Evolutionary conservation across 495 filamentous ascomycete species (phyloP).

Genomic region (Penicillium salamii): DNA sequence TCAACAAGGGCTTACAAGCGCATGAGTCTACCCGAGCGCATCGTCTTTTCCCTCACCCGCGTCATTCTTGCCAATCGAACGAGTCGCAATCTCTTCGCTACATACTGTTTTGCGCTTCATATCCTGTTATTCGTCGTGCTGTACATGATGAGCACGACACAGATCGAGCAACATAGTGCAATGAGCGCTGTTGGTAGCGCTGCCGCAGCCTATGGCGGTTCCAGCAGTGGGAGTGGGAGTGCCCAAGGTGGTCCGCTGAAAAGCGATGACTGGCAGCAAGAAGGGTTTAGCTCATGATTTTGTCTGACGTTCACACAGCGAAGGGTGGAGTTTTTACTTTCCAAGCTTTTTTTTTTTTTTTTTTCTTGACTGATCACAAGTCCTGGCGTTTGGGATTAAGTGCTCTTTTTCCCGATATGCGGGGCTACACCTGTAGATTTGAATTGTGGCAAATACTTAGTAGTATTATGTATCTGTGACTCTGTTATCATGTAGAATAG

Average conservation of each 20-base stretch:
- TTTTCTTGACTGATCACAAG: constrained; percentile 11
- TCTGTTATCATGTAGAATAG: neutral
- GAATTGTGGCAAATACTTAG: constrained; percentile 3
- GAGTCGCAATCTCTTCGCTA: constrained; percentile 92
- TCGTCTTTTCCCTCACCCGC: constrained; percentile 86
- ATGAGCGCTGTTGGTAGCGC: constrained; percentile 42
- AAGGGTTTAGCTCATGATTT: constrained; percentile 46
- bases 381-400: constrained; percentile 18
- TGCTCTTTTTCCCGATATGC: constrained; percentile 4
- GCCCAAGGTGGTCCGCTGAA: constrained; percentile 38
- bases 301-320: constrained; percentile 16
- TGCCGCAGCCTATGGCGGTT: constrained; percentile 39
- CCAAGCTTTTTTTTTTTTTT: constrained; percentile 4
- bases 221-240: constrained; percentile 29
- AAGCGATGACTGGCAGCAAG: constrained; percentile 61
- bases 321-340: constrained; percentile 17
- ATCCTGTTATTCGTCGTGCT: constrained; percentile 80
- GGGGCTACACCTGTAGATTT: constrained; percentile 6
- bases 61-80: constrained; percentile 87
- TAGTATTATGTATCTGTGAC: neutral
- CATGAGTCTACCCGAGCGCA: constrained; percentile 86
- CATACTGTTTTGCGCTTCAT: constrained; percentile 87
- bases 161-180: constrained; percentile 55
- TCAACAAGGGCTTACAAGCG: constrained; percentile 88
- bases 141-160: constrained; percentile 73